Percentiles rank a stretch among this genome's conserved stretches.
phyloP scores from a whole-genome alignment of 75 land plant genomes.

The Sequoiadendron giganteum region DNA sequence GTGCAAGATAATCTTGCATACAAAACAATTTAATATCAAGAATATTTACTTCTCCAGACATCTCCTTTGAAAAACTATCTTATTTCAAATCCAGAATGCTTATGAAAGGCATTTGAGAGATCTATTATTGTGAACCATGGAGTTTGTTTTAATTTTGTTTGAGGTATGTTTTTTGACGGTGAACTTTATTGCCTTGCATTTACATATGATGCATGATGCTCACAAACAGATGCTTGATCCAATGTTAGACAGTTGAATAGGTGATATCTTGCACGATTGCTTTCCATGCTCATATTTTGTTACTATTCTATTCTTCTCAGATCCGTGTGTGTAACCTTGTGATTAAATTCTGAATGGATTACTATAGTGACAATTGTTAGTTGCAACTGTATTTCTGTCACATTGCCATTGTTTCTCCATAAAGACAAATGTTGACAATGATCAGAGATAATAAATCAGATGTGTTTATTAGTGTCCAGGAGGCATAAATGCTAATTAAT shows the following conservation, averaged over 20 bases:
- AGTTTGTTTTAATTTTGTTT: not conserved
- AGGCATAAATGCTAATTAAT: not conserved
- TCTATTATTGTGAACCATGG: not conserved
- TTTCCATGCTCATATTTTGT: not conserved
- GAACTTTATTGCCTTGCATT: not conserved
- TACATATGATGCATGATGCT: not conserved
- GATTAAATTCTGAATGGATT: not conserved
- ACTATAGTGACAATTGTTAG: not conserved
- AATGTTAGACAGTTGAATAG: not conserved
- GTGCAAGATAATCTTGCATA: too few species aligned
- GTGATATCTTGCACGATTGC: not conserved
- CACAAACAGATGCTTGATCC: not conserved
- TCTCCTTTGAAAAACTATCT: not conserved
- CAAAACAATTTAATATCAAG: too few species aligned
- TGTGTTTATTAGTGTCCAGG: not conserved
- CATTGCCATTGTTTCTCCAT: not conserved
- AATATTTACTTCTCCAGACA: too few species aligned
- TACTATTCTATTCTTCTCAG: not conserved
- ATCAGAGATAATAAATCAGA: not conserved
- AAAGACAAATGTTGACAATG: not conserved
- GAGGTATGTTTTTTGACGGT: not conserved
- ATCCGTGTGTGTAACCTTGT: not conserved
- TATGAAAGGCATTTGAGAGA: not conserved
- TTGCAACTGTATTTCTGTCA: not conserved
- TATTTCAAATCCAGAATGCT: not conserved